phyloP scores from a whole-genome alignment of 345 rosid genomes.

The Abelmoschus esculentus region DNA sequence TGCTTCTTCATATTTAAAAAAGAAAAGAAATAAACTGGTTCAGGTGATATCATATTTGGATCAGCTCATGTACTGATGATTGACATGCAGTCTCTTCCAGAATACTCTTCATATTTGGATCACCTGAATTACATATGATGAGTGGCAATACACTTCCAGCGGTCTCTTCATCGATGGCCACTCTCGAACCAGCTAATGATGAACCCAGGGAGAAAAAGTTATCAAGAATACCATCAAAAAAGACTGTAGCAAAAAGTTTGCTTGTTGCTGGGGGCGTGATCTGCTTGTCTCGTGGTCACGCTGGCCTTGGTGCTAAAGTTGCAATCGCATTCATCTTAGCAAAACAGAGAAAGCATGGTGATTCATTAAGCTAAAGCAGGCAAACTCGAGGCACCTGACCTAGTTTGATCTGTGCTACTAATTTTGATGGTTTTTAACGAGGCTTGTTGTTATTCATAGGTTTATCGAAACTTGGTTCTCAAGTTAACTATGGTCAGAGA shows the following conservation, averaged over 20 bases:
- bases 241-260: slow-evolving; percentile 52
- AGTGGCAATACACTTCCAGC: slow-evolving; percentile 14
- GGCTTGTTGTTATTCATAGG: background rate
- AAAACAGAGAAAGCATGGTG: slow-evolving; percentile 52
- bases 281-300: slow-evolving; percentile 66
- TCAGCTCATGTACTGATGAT: background rate
- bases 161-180: slow-evolving; percentile 8
- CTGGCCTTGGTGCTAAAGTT: slow-evolving; percentile 72
- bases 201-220: slow-evolving; percentile 34
- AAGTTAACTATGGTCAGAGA: background rate
- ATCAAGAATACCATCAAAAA: slow-evolving; percentile 31
- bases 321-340: slow-evolving; percentile 73
- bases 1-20: background rate
- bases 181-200: slow-evolving; percentile 14
- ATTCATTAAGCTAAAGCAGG: slow-evolving; percentile 31
- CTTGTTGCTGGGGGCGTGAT: slow-evolving; percentile 65
- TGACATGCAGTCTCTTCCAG: slow-evolving; percentile 22
- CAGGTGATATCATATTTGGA: background rate
- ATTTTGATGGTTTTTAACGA: background rate
- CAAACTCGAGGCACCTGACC: slow-evolving; percentile 14
- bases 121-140: slow-evolving; percentile 39
- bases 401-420: background rate
- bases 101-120: too few species aligned
- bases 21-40: background rate
- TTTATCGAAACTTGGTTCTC: background rate